phyloP scores from a whole-genome alignment of 768 basidiomycete species.

The Leccinum uliginosum region DNA sequence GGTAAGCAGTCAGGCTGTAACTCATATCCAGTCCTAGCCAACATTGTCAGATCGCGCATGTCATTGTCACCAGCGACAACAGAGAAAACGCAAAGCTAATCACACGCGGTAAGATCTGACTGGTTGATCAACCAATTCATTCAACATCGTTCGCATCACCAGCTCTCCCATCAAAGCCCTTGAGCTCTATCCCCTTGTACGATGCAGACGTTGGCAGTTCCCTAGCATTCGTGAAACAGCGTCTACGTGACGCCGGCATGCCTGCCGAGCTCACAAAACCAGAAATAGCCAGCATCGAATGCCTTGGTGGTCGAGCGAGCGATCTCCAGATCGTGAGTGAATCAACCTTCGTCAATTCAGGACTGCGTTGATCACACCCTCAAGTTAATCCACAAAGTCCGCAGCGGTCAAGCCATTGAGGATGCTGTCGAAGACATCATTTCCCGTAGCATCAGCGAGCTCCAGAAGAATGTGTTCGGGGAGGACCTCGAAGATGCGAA shows the following conservation, averaged over 20 bases:
- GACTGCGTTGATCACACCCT: neutral
- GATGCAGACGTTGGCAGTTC: slow-evolving; percentile 85
- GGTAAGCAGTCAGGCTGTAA: slow-evolving; percentile 35
- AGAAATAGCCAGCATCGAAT: slow-evolving; percentile 57
- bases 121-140: neutral
- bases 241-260: slow-evolving; percentile 57
- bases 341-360: neutral
- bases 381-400: slow-evolving; percentile 83
- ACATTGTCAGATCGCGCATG: slow-evolving; percentile 71
- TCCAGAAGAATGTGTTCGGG: slow-evolving; percentile 90
- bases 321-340: slow-evolving; percentile 76
- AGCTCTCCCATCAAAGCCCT: slow-evolving; percentile 84
- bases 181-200: slow-evolving; percentile 71
- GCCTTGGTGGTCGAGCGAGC: slow-evolving; percentile 86
- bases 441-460: slow-evolving; percentile 68
- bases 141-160: neutral
- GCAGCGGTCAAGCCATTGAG: slow-evolving; percentile 62
- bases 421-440: slow-evolving; percentile 93
- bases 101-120: slow-evolving; percentile 55
- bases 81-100: slow-evolving; percentile 83
- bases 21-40: neutral
- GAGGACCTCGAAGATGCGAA: slow-evolving; percentile 90
- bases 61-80: slow-evolving; percentile 87
- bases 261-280: slow-evolving; percentile 49
- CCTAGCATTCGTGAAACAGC: slow-evolving; percentile 75